Conservation (phyloP, 1,284 basidiomycete species). For the Golubevia sp. region DNA sequence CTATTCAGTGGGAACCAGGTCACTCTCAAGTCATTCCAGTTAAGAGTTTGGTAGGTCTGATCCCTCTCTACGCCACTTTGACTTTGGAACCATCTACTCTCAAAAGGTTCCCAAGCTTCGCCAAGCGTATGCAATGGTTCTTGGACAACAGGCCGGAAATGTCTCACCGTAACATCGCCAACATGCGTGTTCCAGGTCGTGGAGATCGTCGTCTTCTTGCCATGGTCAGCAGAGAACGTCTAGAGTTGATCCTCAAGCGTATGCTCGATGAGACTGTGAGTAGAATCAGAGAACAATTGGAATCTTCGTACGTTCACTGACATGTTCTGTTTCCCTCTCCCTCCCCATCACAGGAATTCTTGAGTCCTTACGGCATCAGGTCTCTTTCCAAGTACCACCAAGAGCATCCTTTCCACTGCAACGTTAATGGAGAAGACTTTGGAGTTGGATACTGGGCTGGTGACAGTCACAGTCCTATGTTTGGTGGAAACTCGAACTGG, state of each 20-base stretch:
- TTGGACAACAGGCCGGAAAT: constrained; percentile 87
- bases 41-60: constrained; percentile 89
- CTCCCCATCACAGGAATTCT: background rate
- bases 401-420: constrained; percentile 90
- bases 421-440: constrained; percentile 87
- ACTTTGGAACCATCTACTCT: constrained; percentile 87
- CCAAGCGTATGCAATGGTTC: constrained; percentile 98
- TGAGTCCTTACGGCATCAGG: background rate
- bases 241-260: constrained; percentile 85
- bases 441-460: constrained; percentile 97
- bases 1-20: constrained; percentile 85
- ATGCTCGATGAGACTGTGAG: constrained; percentile 74
- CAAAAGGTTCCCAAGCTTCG: constrained; percentile 93
- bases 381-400: constrained; percentile 77
- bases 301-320: no score
- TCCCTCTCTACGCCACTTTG: constrained; percentile 90
- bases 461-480: constrained; percentile 95
- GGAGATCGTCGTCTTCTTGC: constrained; percentile 87
- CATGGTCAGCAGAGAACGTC: constrained; percentile 85
- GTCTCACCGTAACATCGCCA: constrained; percentile 90
- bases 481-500: constrained; percentile 98
- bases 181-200: constrained; percentile 68
- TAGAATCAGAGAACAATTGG: no score
- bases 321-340: no score
- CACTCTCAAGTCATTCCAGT: constrained; percentile 81